phyloP scores from a whole-genome alignment of 192 early-diverging fungal genomes.

The Pilaira anomala region DNA sequence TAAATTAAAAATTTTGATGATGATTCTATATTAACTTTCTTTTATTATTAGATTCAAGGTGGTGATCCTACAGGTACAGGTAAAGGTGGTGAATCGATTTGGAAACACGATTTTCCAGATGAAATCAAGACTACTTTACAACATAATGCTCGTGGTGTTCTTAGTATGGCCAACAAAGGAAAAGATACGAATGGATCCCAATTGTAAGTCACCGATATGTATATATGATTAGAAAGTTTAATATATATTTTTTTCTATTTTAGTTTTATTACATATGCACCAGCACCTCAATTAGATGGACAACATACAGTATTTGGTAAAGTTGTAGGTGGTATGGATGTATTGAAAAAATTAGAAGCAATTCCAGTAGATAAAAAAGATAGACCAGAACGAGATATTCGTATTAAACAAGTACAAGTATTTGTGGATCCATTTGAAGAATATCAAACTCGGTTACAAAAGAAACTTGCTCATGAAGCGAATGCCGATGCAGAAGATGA shows the following conservation, averaged over 20 bases:
- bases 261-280: slow-evolving; percentile 69
- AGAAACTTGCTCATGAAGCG: slow-evolving; percentile 54
- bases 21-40: background rate
- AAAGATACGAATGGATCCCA: slow-evolving; percentile 87
- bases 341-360: slow-evolving; percentile 76
- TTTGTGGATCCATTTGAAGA: slow-evolving; percentile 87
- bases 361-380: slow-evolving; percentile 69
- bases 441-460: slow-evolving; percentile 63
- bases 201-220: slow-evolving; percentile 45
- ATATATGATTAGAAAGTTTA: slow-evolving; percentile 18
- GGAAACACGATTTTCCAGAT: slow-evolving; percentile 65
- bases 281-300: slow-evolving; percentile 63
- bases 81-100: slow-evolving; percentile 77
- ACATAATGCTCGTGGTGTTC: slow-evolving; percentile 78
- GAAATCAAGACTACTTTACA: slow-evolving; percentile 64
- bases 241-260: slow-evolving; percentile 1
- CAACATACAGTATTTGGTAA: slow-evolving; percentile 96
- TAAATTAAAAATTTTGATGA: no score
- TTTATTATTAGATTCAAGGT: slow-evolving; percentile 69
- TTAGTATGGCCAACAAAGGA: slow-evolving; percentile 96
- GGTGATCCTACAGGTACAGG: slow-evolving; percentile 96
- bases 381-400: slow-evolving; percentile 69
- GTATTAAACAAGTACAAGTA: slow-evolving; percentile 68
- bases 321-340: slow-evolving; percentile 82
- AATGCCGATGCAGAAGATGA: slow-evolving; percentile 36